A percentile compares a stretch with the other conserved stretches of the same genome.
phyloP scores from a whole-genome alignment of 805 yeast species.

The Wickerhamomyces queroliae region DNA sequence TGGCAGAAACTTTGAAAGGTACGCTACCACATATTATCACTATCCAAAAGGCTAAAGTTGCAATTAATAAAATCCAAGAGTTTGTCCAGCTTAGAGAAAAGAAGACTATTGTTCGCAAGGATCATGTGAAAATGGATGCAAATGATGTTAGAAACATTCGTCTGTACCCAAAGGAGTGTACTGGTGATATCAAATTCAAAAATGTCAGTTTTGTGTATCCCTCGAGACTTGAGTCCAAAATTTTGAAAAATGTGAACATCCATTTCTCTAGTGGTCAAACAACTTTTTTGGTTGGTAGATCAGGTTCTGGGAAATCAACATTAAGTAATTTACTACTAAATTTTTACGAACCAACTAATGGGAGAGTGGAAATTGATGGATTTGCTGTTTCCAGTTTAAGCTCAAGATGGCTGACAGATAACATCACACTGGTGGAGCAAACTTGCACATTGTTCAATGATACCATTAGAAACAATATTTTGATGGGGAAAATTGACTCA shows the following conservation, averaged over 20 bases:
- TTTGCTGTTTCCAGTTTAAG: slow-evolving; percentile 37
- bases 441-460: slow-evolving; percentile 59
- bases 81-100: slow-evolving; percentile 27
- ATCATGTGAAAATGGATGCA: slow-evolving; percentile 4
- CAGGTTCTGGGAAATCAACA: slow-evolving; percentile 95
- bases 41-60: slow-evolving; percentile 69
- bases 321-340: slow-evolving; percentile 55
- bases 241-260: slow-evolving; percentile 43
- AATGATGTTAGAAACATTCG: slow-evolving; percentile 11
- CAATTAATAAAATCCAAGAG: slow-evolving; percentile 43
- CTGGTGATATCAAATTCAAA: slow-evolving; percentile 49
- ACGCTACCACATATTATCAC: slow-evolving; percentile 52
- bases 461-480: slow-evolving; percentile 56
- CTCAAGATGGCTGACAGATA: slow-evolving; percentile 47
- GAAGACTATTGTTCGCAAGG: slow-evolving; percentile 6
- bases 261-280: slow-evolving; percentile 37
- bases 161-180: slow-evolving; percentile 22
- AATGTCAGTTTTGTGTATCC: slow-evolving; percentile 63
- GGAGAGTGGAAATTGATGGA: slow-evolving; percentile 56
- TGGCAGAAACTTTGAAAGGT: slow-evolving; percentile 56
- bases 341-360: slow-evolving; percentile 47
- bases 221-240: slow-evolving; percentile 40
- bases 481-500: slow-evolving; percentile 36
- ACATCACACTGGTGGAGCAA: slow-evolving; percentile 74
- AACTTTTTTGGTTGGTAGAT: slow-evolving; percentile 73